phyloP scores from a whole-genome alignment of 1,284 basidiomycete genomes.

The Calocybe gambosa region DNA sequence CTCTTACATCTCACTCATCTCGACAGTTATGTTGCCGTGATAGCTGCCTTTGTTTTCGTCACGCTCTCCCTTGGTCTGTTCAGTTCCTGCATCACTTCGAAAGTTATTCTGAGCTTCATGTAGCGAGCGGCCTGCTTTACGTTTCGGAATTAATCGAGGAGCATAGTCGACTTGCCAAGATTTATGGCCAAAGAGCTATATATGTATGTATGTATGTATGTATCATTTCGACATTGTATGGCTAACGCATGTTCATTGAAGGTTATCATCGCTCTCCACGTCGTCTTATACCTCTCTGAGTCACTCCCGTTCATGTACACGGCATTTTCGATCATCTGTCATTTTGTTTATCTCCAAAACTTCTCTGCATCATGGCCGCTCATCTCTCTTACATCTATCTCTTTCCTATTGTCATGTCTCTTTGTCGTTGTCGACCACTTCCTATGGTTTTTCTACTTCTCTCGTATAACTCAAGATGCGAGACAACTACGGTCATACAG shows the following conservation, averaged over 20 bases:
- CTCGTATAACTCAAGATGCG: conserved; percentile 54
- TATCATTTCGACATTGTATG: neutral
- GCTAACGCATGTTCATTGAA: conserved; percentile 26
- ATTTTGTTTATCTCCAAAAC: conserved; percentile 86
- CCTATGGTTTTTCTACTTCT: conserved; percentile 91
- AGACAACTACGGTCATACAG: conserved; percentile 41
- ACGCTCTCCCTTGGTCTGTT: conserved; percentile 70
- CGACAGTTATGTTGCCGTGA: conserved; percentile 56
- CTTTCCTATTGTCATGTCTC: conserved; percentile 79
- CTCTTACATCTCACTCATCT: neutral
- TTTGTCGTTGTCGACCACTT: conserved; percentile 88
- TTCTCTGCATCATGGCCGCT: conserved; percentile 85
- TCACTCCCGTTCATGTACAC: conserved; percentile 70
- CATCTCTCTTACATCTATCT: conserved; percentile 79
- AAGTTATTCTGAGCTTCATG: conserved; percentile 7
- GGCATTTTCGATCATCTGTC: conserved; percentile 76
- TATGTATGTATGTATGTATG: conserved; percentile 56
- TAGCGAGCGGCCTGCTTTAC: conserved; percentile 89
- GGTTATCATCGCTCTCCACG: conserved; percentile 74
- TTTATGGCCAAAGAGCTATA: conserved; percentile 73
- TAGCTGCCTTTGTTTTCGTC: conserved; percentile 72
- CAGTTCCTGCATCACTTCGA: neutral
- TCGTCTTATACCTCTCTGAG: conserved; percentile 75
- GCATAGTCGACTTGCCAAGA: conserved; percentile 76
- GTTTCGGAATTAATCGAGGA: conserved; percentile 94